These are phyloP conservation scores for Tremellales sp. DNA, from an alignment of 1,284 basidiomycete genomes.

Conservation along the genomic window DNA sequence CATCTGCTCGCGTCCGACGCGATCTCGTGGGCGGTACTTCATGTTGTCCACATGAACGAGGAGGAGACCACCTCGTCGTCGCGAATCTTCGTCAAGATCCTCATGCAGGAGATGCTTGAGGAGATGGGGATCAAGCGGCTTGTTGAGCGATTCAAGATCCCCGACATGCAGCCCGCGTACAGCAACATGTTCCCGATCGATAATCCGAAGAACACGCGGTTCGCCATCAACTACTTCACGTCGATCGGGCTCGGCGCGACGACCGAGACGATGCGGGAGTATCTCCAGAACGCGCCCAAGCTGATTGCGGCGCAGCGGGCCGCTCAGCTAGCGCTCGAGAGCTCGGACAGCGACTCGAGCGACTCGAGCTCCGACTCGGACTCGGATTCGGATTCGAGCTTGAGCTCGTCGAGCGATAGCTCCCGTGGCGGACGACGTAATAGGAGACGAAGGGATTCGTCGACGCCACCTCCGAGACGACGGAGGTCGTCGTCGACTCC, in stretches of 20 bases:
- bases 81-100: conserved; percentile 96
- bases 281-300: conserved; percentile 87
- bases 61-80: conserved; percentile 95
- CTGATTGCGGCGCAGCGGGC: conserved; percentile 89
- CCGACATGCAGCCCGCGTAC: conserved; percentile 71
- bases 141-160: conserved; percentile 79
- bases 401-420: conserved; percentile 48
- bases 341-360: conserved; percentile 51
- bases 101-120: conserved; percentile 92
- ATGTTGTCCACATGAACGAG: conserved; percentile 88
- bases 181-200: conserved; percentile 90
- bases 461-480: conserved; percentile 17
- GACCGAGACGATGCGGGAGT: conserved; percentile 95
- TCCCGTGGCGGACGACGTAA: conserved; percentile 7
- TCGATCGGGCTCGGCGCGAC: conserved; percentile 84
- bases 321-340: conserved; percentile 59
- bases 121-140: conserved; percentile 81
- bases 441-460: conserved; percentile 17
- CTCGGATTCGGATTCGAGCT: conserved; percentile 33
- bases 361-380: conserved; percentile 32
- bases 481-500: not conserved
- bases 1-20: conserved; percentile 80
- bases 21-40: conserved; percentile 82
- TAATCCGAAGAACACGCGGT: conserved; percentile 92
- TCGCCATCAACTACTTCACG: conserved; percentile 97